phyloP scores from a whole-genome alignment of 495 filamentous ascomycete genomes.

The Aspergillus nanangensis region DNA sequence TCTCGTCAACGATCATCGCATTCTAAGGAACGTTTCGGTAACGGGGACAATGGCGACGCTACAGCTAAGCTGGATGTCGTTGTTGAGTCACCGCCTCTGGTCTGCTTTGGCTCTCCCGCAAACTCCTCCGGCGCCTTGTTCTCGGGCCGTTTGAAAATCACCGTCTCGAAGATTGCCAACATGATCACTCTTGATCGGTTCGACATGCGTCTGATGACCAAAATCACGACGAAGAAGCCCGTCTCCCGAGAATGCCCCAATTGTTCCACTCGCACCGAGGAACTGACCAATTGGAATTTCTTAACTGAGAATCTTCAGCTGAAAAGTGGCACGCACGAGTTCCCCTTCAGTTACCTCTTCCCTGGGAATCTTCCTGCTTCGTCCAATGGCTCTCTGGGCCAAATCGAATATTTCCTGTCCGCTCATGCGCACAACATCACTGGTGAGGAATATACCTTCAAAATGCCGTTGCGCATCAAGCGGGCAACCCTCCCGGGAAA shows the following conservation, averaged over 20 bases:
- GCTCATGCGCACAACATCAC: constrained; percentile 60
- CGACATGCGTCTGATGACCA: constrained; percentile 61
- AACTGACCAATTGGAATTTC: constrained; percentile 75
- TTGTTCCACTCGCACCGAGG: constrained; percentile 63
- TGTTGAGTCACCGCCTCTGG: constrained; percentile 85
- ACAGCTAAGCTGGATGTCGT: constrained; percentile 64
- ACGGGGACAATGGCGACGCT: constrained; percentile 23
- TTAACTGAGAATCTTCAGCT: constrained; percentile 63
- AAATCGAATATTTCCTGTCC: constrained; percentile 73
- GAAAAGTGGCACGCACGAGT: constrained; percentile 63
- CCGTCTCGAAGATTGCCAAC: constrained; percentile 52
- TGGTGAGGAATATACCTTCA: constrained; percentile 61
- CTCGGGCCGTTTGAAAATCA: constrained; percentile 76
- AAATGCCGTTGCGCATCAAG: constrained; percentile 62
- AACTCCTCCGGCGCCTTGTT: constrained; percentile 83
- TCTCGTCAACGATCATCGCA: constrained; percentile 32
- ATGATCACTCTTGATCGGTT: constrained; percentile 64
- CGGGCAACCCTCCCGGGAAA: constrained; percentile 75
- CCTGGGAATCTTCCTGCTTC: constrained; percentile 82
- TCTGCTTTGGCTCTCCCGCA: constrained; percentile 72
- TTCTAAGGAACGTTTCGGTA: constrained; percentile 33
- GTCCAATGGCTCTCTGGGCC: constrained; percentile 65
- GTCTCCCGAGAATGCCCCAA: constrained; percentile 71
- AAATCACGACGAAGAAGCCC: constrained; percentile 70
- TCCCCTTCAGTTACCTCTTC: constrained; percentile 89